Conservation (phyloP, 2,329 filamentous ascomycete genomes). For the Calonectria ilicicola region DNA sequence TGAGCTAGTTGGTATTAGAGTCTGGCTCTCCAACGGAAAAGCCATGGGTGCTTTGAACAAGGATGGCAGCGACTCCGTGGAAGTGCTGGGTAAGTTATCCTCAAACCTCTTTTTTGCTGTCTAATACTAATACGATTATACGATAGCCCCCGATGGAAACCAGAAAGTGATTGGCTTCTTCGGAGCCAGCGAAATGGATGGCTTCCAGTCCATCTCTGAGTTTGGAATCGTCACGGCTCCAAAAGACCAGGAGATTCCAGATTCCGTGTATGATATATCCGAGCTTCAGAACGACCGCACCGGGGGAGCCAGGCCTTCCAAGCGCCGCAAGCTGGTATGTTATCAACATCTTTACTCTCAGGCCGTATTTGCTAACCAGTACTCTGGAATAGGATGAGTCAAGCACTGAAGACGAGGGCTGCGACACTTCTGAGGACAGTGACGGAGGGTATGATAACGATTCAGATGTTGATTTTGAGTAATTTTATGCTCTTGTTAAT, state of each 20-base stretch:
- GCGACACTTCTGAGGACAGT: conserved; percentile 2
- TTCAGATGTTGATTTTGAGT: conserved; percentile 11
- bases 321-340: neutral
- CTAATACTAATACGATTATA: conserved; percentile 5
- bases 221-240: conserved; percentile 63
- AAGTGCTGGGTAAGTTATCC: conserved; percentile 26
- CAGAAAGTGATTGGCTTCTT: conserved; percentile 61
- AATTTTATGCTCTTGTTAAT: too few relatives aligned
- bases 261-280: conserved; percentile 53
- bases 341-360: fast-evolving
- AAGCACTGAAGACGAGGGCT: neutral
- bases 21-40: conserved; percentile 37
- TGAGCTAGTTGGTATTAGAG: conserved; percentile 35
- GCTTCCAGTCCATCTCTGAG: conserved; percentile 45
- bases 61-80: neutral
- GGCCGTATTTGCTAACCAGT: neutral
- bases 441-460: conserved; percentile 11
- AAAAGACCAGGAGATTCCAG: conserved; percentile 52
- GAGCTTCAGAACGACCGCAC: conserved; percentile 53
- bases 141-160: conserved; percentile 44
- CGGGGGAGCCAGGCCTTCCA: neutral
- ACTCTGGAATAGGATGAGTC: neutral
- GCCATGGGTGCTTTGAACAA: conserved; percentile 37
- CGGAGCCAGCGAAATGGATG: conserved; percentile 47
- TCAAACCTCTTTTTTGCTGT: neutral